phyloP scores from a whole-genome alignment of 176 grass and related monocot species.

The Typha latifolia region DNA sequence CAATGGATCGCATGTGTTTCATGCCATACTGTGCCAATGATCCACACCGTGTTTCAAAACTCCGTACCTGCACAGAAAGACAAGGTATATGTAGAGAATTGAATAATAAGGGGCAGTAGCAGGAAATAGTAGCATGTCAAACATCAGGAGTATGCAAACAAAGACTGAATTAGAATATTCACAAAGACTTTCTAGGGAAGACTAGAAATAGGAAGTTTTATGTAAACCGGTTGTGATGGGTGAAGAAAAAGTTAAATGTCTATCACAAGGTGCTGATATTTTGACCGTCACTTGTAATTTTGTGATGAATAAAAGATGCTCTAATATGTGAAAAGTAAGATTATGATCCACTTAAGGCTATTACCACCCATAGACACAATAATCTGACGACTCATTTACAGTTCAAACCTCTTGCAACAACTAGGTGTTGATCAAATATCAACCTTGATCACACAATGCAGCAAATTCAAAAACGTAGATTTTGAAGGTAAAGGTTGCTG shows the following conservation, averaged over 20 bases:
- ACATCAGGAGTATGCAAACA: background rate
- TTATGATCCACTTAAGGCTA: no score
- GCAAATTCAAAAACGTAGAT: no score
- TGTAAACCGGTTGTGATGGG: background rate
- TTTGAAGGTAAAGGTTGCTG: no score
- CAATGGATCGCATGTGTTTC: conserved; percentile 88
- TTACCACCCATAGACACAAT: no score
- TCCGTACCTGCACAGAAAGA: conserved; percentile 47
- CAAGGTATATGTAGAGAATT: background rate
- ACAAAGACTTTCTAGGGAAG: background rate
- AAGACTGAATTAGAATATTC: background rate
- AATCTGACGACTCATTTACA: no score
- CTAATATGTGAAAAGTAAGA: no score
- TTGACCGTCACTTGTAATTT: background rate
- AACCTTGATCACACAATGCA: no score
- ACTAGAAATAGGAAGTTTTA: background rate
- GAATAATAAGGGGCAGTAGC: background rate
- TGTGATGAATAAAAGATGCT: no score
- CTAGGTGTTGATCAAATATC: no score
- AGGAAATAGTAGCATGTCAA: background rate
- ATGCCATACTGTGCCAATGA: conserved; percentile 87
- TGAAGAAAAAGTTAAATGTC: background rate
- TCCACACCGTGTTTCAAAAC: conserved; percentile 71
- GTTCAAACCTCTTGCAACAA: no score
- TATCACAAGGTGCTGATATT: background rate